A percentile compares a stretch with the other conserved stretches of the same genome.
Conservation (phyloP, 1,139 yeast species). For the Magnusiomyces tetraspermus region DNA sequence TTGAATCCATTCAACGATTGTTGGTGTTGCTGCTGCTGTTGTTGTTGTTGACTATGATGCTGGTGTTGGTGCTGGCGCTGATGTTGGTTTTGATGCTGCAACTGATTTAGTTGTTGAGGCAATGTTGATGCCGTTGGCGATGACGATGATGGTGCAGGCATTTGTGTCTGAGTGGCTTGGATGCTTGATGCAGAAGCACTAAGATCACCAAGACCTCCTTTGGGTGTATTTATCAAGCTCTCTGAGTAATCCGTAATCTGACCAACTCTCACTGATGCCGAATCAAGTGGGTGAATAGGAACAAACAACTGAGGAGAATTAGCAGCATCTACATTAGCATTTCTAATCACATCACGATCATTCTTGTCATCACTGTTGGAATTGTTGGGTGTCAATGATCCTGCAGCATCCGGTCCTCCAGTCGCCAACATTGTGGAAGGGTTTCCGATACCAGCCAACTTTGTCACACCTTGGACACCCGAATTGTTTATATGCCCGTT, state of each 20-base stretch:
- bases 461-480: constrained; percentile 7
- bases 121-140: background rate
- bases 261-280: background rate
- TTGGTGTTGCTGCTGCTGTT: constrained; percentile 8
- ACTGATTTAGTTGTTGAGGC: constrained; percentile 8
- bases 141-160: background rate
- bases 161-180: background rate
- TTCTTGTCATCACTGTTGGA: too few species aligned
- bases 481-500: background rate
- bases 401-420: constrained; percentile 14
- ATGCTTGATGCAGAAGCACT: background rate
- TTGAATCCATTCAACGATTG: background rate
- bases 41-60: constrained; percentile 1
- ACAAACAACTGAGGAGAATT: background rate
- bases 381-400: constrained; percentile 1
- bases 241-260: background rate
- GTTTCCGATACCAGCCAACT: constrained; percentile 14
- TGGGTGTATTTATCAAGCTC: background rate
- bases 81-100: background rate
- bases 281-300: background rate
- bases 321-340: background rate
- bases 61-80: background rate
- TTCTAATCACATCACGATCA: background rate
- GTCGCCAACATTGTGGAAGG: constrained; percentile 13
- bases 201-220: background rate